Percentiles rank a stretch among this genome's conserved stretches.
Evolutionary conservation across 176 grass and related monocot species (phyloP).

Genomic region (Chrysopogon serrulatus): DNA sequence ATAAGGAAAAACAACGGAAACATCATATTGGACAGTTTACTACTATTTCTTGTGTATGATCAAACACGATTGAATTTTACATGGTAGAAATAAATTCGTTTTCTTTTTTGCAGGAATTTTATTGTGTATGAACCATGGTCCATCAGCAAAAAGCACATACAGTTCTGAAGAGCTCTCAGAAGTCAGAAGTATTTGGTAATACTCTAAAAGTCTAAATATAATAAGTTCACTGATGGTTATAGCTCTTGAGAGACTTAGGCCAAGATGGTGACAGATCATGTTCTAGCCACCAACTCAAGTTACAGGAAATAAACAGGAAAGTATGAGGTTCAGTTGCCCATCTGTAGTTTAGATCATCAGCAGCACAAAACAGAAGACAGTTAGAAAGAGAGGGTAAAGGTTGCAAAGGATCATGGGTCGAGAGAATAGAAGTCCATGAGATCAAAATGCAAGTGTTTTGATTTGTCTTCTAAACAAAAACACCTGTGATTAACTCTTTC

Average conservation of each 20-base stretch:
- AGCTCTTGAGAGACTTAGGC: background rate
- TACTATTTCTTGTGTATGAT: background rate
- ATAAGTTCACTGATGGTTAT: background rate
- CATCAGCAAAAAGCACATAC: background rate
- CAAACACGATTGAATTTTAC: background rate
- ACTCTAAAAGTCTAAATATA: background rate
- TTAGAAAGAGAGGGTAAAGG: background rate
- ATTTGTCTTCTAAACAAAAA: background rate
- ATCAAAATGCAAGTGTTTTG: background rate
- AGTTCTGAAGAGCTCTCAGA: background rate
- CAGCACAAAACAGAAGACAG: background rate
- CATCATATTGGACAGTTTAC: constrained; percentile 4
- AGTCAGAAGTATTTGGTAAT: background rate
- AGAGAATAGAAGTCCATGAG: background rate
- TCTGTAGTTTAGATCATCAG: background rate
- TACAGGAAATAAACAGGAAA: background rate
- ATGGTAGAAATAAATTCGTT: background rate
- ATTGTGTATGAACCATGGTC: constrained; percentile 5
- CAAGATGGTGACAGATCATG: background rate
- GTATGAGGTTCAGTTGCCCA: background rate
- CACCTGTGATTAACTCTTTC: background rate
- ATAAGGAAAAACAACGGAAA: background rate
- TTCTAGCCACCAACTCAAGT: constrained; percentile 8
- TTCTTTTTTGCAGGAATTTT: constrained; percentile 7
- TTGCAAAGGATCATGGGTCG: background rate